Evolutionary conservation across 2,329 filamentous ascomycete genomes (phyloP), one percentile per base, ranked within the genome.

Genomic region (Colletotrichum coccodes): DNA sequence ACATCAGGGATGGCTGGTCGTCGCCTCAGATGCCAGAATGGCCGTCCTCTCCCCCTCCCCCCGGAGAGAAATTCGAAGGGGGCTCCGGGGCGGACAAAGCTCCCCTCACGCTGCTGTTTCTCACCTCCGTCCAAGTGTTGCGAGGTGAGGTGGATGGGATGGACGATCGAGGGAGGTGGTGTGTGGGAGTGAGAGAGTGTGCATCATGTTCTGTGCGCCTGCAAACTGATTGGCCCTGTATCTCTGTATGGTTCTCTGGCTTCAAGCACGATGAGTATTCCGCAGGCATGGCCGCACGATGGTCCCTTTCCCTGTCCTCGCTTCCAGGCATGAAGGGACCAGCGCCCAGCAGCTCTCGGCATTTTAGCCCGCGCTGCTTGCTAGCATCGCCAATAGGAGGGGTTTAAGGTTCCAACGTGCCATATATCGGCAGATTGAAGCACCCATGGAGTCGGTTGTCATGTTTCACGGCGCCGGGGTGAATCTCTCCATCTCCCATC

Each of bases 1-100:
- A 69, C 34, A 36, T 57, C 61, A 60, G 66, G 66, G 66, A 68
- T 68, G 28, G 52, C 21, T 56, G 42, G 61, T 38, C 49, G 65
- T 16, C 60, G 40, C 40, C 38, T 68, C 54, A 47, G 60, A 60
- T 40, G 54, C 28, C 21, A 47, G 36, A 4, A 12, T 38, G 30
- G 44, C 6, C 30, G 28, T 12, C n/a, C n/a, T 16, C 18, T 6
- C 3, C 21, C 16, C 7, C 34, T 7, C 34, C 14, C 40, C 16
- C n/a, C n/a, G 28, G 40, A 23, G 14, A 34, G 26, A 18, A 58
- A 47, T 11, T n/a, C 40, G 56, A 58, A 53, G 18, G 52, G 34
- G 52, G 14, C 23, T 60, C 56, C 11, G 32, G 54, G 40, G 36
- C 38, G 44, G 32, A 38, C 65, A 58, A 60, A 59, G 60, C 60